Conservation (phyloP, 192 early-diverging fungal species). For the Diversispora epigaea region DNA sequence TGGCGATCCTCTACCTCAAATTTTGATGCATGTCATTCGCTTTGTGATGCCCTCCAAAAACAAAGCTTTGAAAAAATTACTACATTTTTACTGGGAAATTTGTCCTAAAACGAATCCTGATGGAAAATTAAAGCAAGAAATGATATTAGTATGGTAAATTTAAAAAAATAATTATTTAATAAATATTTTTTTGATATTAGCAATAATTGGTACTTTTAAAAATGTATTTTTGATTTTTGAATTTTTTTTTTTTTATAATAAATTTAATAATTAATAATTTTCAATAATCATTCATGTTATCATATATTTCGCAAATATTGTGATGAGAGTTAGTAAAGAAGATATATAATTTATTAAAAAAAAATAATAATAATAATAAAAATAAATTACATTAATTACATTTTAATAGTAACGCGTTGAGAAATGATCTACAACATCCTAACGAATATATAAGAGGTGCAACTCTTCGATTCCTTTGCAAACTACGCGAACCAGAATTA, state of each 20-base stretch:
- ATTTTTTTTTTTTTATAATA: not conserved
- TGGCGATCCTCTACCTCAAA: constrained; percentile 83
- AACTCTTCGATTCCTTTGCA: constrained; percentile 92
- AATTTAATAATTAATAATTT: not conserved
- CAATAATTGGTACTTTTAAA: constrained; percentile 16
- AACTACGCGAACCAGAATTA: constrained; percentile 91
- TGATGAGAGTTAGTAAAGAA: not conserved
- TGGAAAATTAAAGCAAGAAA: constrained; percentile 92
- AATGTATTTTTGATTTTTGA: not conserved
- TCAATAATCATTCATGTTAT: not conserved
- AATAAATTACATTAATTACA: too few species aligned
- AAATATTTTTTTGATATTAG: too few species aligned
- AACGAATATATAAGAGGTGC: constrained; percentile 97
- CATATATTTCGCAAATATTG: not conserved
- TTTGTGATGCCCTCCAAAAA: constrained; percentile 95
- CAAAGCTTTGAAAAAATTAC: constrained; percentile 95
- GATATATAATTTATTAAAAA: too few species aligned
- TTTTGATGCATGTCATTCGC: constrained; percentile 98
- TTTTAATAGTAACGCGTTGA: constrained; percentile 76
- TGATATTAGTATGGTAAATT: constrained; percentile 88
- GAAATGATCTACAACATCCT: constrained; percentile 96
- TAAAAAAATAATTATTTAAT: not conserved
- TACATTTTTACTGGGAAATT: constrained; percentile 97
- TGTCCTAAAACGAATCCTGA: constrained; percentile 89
- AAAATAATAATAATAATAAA: too few species aligned